A percentile compares a stretch with the other conserved stretches of the same genome.
Conservation (phyloP, 2,329 filamentous ascomycete species). For the Helicocarpus griseus region DNA sequence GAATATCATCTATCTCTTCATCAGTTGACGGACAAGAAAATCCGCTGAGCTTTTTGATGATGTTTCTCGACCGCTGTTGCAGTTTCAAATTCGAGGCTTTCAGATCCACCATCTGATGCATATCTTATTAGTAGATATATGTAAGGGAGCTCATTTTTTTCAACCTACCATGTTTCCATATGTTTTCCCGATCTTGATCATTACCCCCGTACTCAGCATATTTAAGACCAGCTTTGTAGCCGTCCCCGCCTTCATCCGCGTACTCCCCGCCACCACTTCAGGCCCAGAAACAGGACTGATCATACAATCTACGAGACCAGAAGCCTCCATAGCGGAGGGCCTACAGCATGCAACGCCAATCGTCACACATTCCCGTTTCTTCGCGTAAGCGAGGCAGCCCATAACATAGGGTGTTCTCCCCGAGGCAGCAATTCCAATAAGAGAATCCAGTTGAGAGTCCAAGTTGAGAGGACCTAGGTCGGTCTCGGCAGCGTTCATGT, state of each 20-base stretch:
- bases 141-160: too few relatives aligned
- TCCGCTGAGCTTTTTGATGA: slow-evolving; percentile 20
- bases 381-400: slow-evolving; percentile 28
- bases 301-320: slow-evolving; percentile 22
- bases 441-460: slow-evolving; percentile 23
- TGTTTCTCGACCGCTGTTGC: slow-evolving; percentile 25
- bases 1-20: slow-evolving; percentile 19
- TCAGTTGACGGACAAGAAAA: slow-evolving; percentile 15
- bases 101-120: slow-evolving; percentile 26
- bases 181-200: slow-evolving; percentile 34
- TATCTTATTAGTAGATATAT: background rate
- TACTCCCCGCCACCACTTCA: slow-evolving; percentile 39
- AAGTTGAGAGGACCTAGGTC: slow-evolving; percentile 24
- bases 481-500: slow-evolving; percentile 19
- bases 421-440: slow-evolving; percentile 36
- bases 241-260: slow-evolving; percentile 37
- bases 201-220: slow-evolving; percentile 36
- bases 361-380: slow-evolving; percentile 26
- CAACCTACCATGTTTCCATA: slow-evolving; percentile 32
- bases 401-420: slow-evolving; percentile 37
- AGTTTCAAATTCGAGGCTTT: slow-evolving; percentile 32
- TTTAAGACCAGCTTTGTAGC: slow-evolving; percentile 38
- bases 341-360: slow-evolving; percentile 31
- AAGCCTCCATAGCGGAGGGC: slow-evolving; percentile 23
- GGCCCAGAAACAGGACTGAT: slow-evolving; percentile 34